Conservation (phyloP, 176 grass and related monocot genomes). For the Elymus sibiricus region DNA sequence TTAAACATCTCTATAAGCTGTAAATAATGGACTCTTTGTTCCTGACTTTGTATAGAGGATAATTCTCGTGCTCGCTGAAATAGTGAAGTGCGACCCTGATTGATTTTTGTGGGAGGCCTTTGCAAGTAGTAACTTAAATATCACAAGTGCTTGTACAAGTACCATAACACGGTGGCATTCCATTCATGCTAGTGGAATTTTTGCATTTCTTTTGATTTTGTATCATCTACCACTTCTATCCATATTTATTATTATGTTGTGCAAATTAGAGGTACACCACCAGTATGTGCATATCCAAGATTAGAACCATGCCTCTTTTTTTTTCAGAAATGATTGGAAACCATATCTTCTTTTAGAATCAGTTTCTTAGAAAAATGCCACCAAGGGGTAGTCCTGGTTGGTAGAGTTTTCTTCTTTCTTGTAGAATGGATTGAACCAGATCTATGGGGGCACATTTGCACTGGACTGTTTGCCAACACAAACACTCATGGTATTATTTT, state of each 20-base stretch:
- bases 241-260: not conserved
- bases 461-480: not conserved
- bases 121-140: not conserved
- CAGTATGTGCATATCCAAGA: not conserved
- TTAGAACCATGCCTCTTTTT: not conserved
- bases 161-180: not conserved
- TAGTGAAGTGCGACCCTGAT: not conserved
- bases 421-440: not conserved
- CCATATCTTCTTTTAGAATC: not conserved
- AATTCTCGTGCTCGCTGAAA: constrained; percentile 3
- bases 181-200: not conserved
- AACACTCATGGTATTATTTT: not conserved
- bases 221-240: not conserved
- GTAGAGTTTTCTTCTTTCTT: not conserved
- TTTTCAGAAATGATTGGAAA: not conserved
- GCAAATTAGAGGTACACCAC: not conserved
- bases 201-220: not conserved
- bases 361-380: no score
- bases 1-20: not conserved
- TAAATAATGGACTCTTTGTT: not conserved
- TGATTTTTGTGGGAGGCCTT: constrained; percentile 11
- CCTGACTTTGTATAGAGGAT: not conserved
- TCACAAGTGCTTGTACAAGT: not conserved
- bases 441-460: not conserved
- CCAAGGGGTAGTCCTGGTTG: no score